Conservation (phyloP, 257 asterid genomes). For the Leptodermis oblonga region DNA sequence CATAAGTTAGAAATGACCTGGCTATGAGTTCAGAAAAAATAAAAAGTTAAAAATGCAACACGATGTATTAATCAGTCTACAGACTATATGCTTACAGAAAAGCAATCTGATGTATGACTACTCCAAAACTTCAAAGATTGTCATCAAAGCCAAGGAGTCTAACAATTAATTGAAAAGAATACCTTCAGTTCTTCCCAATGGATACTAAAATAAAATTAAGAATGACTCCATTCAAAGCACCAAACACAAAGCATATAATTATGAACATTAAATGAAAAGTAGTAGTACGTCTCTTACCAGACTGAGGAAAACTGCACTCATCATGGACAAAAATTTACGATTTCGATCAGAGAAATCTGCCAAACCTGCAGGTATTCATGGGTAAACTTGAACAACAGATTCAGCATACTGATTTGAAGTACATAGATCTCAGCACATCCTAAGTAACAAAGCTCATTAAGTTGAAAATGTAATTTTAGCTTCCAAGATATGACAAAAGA, state of each 20-base stretch:
- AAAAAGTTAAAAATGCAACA: background rate
- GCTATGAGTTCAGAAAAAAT: background rate
- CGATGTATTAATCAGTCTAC: background rate
- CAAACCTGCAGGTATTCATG: slow-evolving; percentile 47
- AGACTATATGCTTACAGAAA: background rate
- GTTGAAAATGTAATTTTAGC: background rate
- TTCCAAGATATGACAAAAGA: background rate
- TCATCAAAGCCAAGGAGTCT: background rate
- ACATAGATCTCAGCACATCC: background rate
- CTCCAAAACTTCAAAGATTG: background rate
- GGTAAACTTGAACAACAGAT: background rate
- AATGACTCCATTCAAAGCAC: background rate
- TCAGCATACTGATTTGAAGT: background rate
- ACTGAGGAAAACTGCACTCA: slow-evolving; percentile 71
- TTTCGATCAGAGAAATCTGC: slow-evolving; percentile 67
- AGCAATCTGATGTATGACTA: background rate
- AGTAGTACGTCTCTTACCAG: slow-evolving; percentile 47
- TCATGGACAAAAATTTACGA: slow-evolving; percentile 62
- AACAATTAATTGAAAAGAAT: background rate
- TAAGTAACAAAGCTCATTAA: background rate
- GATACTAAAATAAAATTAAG: background rate
- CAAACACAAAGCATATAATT: slow-evolving; percentile 7
- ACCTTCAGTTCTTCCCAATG: background rate
- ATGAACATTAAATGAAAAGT: background rate
- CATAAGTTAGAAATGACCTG: slow-evolving; percentile 11